A percentile compares a stretch with the other conserved stretches of the same genome.
Evolutionary conservation across 2,329 filamentous ascomycete species (phyloP).

Genomic region (Ceratocystis alfenasii): DNA sequence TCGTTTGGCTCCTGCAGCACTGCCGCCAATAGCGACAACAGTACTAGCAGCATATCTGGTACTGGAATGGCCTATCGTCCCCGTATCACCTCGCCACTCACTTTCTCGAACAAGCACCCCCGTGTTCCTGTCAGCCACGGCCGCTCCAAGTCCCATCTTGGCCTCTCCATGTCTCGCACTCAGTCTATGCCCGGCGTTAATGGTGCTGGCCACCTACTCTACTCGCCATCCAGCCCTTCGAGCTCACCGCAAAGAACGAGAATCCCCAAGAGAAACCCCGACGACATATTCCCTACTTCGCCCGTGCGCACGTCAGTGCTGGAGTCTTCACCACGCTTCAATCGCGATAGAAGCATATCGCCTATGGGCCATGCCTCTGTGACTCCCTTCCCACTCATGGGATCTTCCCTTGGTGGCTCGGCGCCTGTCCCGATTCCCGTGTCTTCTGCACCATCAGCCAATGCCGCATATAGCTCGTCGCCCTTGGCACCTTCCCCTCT

Average conservation of each 20-base stretch:
- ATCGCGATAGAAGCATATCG: slow-evolving; percentile 41
- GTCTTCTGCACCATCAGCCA: slow-evolving; percentile 4
- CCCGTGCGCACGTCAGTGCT: slow-evolving; percentile 45
- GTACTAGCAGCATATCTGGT: slow-evolving; percentile 29
- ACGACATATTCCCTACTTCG: slow-evolving; percentile 46
- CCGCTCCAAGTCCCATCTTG: slow-evolving; percentile 21
- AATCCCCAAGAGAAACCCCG: slow-evolving; percentile 43
- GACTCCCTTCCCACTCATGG: slow-evolving; percentile 24
- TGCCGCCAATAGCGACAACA: slow-evolving; percentile 29
- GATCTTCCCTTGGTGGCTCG: slow-evolving; percentile 4
- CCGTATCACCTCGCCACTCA: slow-evolving; percentile 50
- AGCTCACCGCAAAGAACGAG: slow-evolving; percentile 43
- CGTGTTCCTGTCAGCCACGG: slow-evolving; percentile 14
- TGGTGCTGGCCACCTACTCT: slow-evolving; percentile 46
- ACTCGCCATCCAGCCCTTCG: slow-evolving; percentile 43
- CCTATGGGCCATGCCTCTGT: slow-evolving; percentile 30
- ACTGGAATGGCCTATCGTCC: slow-evolving; percentile 40
- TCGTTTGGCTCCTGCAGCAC: slow-evolving; percentile 25
- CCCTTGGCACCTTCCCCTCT: slow-evolving; percentile 17
- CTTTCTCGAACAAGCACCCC: slow-evolving; percentile 25
- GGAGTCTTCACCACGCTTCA: slow-evolving; percentile 38
- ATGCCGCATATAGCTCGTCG: slow-evolving; percentile 18
- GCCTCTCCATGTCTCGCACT: slow-evolving; percentile 47
- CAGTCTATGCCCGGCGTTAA: slow-evolving; percentile 54
- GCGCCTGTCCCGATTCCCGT: slow-evolving; percentile 21